These are phyloP conservation scores for Tuber umbilicatum DNA, from an alignment of 495 filamentous ascomycete species.

Conservation along the genomic window DNA sequence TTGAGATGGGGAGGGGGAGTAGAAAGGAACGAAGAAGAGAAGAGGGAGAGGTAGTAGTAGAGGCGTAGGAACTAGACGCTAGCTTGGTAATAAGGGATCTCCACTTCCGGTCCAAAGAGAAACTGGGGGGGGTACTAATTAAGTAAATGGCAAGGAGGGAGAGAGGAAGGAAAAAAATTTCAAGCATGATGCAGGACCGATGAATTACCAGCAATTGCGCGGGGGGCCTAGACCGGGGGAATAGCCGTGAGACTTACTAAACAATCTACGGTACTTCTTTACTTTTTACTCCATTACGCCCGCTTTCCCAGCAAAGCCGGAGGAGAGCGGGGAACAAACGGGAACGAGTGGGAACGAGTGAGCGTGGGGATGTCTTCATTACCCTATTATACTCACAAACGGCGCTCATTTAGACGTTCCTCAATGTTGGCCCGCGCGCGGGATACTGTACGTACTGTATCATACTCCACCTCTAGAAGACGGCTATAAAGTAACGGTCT, in stretches of 20 bases:
- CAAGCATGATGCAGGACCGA: neutral
- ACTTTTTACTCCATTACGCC: neutral
- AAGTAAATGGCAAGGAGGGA: neutral
- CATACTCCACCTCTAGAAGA: neutral
- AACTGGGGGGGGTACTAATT: neutral
- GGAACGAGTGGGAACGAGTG: neutral
- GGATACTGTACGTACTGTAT: neutral
- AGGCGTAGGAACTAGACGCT: slow-evolving; percentile 2
- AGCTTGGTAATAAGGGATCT: slow-evolving; percentile 20
- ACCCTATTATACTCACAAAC: neutral
- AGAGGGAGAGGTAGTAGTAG: slow-evolving; percentile 5
- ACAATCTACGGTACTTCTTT: neutral
- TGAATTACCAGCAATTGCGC: neutral
- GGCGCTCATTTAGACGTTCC: neutral
- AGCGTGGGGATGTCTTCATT: neutral
- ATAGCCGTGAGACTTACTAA: neutral
- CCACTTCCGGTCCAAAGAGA: neutral
- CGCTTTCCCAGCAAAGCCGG: neutral
- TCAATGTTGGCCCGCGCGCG: too few species aligned
- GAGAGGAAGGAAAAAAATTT: slow-evolving; percentile 5
- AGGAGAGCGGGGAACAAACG: neutral
- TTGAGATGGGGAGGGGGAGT: slow-evolving; percentile 20
- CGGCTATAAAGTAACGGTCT: neutral
- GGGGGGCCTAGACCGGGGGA: neutral
- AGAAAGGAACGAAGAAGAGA: slow-evolving; percentile 6